Evolutionary conservation across 306 rosid genomes (phyloP), one percentile per base, ranked within the genome.

Genomic region (Rosa multiflora): DNA sequence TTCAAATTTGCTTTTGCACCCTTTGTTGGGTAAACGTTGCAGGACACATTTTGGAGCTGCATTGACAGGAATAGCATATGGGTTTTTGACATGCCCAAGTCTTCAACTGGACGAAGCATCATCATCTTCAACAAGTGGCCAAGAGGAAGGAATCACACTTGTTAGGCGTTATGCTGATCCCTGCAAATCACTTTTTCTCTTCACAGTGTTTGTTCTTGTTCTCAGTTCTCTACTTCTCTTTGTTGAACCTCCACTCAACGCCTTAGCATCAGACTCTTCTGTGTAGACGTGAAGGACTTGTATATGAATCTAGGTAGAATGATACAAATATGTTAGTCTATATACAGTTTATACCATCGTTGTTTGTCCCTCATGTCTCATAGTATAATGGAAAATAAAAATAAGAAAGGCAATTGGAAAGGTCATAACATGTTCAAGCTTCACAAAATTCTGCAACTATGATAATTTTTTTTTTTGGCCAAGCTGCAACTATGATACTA

Each of bases 11-110:
- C 23, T 3, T 17, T 20, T 72, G 47, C 77, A 53, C 67, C 18
- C 51, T 56, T 72, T 67, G 29, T 53, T 63, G 26, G 15, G 49
- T 58, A 55, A 66, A 26, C 79, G 73, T 73, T 85, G 86, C 59
- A 94, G 97, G 99, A 71, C 94, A 48, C 99, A 92, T 73, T 83
- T 88, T 69, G 97, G 93, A 56, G 93, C 99, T 69, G 87, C 92
- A 35, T 78, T 91, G 69, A 86, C 89, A 4, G 99, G 99, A 2
- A 84, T 90, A 88, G 85, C 92, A 46, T 94, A 83, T 67, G 95
- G 95, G 17, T 84, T 83, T 74, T 75, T 94, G 67, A 86, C 94
- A 12, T 86, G 90, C 52, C 92, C 97, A 29, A 68, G 86, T 17
- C 79, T 90, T 79, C 86, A 85, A 79, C 49, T 92, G 62, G 86